Conservation (phyloP, 1,284 basidiomycete species). For the Leccinum fuscescens region DNA sequence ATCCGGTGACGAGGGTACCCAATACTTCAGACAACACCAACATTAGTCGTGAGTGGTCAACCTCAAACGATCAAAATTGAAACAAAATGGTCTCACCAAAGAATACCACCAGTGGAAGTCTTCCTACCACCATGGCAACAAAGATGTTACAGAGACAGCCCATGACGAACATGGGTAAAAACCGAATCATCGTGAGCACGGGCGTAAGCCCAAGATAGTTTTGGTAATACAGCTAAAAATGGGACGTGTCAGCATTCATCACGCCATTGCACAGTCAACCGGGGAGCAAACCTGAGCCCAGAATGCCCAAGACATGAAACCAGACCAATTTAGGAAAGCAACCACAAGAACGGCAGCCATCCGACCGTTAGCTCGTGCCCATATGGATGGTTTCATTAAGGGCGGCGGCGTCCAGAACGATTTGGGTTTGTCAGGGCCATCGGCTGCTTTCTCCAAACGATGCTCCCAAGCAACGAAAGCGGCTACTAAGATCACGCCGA, state of each 20-base stretch:
- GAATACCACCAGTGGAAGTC: conserved; percentile 54
- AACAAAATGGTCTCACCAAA: conserved; percentile 42
- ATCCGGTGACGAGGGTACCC: conserved; percentile 62
- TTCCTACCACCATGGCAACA: conserved; percentile 60
- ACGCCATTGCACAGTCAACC: background rate
- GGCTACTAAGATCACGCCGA: conserved; percentile 52
- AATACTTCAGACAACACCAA: conserved; percentile 33
- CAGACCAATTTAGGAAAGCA: conserved; percentile 62
- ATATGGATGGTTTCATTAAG: conserved; percentile 61
- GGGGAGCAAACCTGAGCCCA: conserved; percentile 51
- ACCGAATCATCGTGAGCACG: conserved; percentile 70
- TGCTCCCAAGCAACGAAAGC: conserved; percentile 63
- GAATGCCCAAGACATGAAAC: conserved; percentile 50
- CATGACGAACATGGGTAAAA: conserved; percentile 74
- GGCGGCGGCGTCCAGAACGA: conserved; percentile 52
- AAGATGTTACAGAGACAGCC: conserved; percentile 71
- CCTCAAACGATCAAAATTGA: too few species aligned
- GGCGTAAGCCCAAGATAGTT: conserved; percentile 54
- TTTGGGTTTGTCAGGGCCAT: conserved; percentile 12
- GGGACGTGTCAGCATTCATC: conserved; percentile 9
- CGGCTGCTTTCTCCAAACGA: conserved; percentile 44
- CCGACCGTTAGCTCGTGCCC: conserved; percentile 57
- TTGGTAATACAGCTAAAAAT: conserved; percentile 62
- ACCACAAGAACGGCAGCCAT: conserved; percentile 59
- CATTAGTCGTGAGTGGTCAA: too few species aligned